Evolutionary conservation across 345 rosid genomes (phyloP).

Genomic region (Melastoma malabathricum): DNA sequence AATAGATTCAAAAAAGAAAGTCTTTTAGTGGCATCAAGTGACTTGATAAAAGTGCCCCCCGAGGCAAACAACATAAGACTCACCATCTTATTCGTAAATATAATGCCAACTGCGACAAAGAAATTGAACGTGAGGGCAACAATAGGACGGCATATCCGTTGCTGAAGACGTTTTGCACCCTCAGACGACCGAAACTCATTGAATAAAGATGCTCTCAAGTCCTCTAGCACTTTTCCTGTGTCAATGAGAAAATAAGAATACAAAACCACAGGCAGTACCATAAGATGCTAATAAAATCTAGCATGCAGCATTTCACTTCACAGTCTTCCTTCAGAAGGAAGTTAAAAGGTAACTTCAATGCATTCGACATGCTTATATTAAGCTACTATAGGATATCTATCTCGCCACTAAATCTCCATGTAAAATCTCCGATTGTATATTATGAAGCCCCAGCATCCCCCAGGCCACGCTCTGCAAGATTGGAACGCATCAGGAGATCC

Average conservation of each 20-base stretch:
- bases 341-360: too few relatives aligned
- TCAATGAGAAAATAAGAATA: background rate
- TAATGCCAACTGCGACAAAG: slow-evolving; percentile 58
- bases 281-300: background rate
- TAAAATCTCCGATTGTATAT: too few relatives aligned
- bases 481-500: too few relatives aligned
- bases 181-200: slow-evolving; percentile 50
- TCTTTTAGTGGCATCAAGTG: background rate
- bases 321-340: background rate
- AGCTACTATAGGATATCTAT: too few relatives aligned
- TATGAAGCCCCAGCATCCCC: too few relatives aligned
- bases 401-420: too few relatives aligned
- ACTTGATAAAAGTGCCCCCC: background rate
- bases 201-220: slow-evolving; percentile 50
- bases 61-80: background rate
- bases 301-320: background rate
- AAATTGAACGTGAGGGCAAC: slow-evolving; percentile 78
- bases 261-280: background rate
- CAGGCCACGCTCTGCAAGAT: too few relatives aligned
- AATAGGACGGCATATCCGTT: slow-evolving; percentile 41
- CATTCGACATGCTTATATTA: too few relatives aligned
- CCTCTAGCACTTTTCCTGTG: slow-evolving; percentile 67
- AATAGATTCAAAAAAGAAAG: slow-evolving; percentile 2
- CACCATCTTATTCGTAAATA: slow-evolving; percentile 77
- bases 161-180: slow-evolving; percentile 52